Percentiles rank a stretch among this genome's conserved stretches.
These are phyloP conservation scores for Trichosporon sp. DNA, from an alignment of 1,284 basidiomycete genomes.

Conservation along the genomic window DNA sequence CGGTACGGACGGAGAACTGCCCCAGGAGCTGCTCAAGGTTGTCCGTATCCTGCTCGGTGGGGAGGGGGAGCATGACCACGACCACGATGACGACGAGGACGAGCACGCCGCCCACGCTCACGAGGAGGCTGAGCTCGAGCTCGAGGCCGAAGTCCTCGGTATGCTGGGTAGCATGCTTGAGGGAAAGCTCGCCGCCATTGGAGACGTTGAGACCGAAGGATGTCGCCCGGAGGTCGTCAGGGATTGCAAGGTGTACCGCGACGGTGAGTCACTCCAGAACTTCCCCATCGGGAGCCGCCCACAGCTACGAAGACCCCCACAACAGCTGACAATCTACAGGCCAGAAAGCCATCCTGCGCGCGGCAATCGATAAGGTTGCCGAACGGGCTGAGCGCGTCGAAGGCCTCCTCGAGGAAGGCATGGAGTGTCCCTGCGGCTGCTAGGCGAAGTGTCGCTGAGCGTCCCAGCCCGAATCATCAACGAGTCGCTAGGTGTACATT, in stretches of 20 bases:
- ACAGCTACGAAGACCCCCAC: background rate
- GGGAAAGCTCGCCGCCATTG: conserved; percentile 63
- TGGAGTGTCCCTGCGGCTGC: conserved; percentile 46
- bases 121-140: conserved; percentile 67
- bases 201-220: conserved; percentile 32
- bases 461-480: background rate
- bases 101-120: conserved; percentile 47
- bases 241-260: conserved; percentile 44
- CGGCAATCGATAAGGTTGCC: conserved; percentile 38
- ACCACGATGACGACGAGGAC: conserved; percentile 54
- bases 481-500: conserved; percentile 14
- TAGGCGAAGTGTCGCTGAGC: conserved; percentile 15
- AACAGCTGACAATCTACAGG: conserved; percentile 29
- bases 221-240: conserved; percentile 39
- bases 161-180: conserved; percentile 68
- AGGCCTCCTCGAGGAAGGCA: conserved; percentile 41
- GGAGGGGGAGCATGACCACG: conserved; percentile 39
- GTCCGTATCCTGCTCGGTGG: conserved; percentile 38
- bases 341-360: conserved; percentile 41
- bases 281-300: background rate
- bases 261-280: conserved; percentile 35
- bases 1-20: conserved; percentile 63
- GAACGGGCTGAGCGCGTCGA: conserved; percentile 47
- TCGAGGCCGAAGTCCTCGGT: conserved; percentile 61
- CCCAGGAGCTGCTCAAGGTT: conserved; percentile 66